phyloP scores from a whole-genome alignment of 139 green algal species.

The Chara braunii region DNA sequence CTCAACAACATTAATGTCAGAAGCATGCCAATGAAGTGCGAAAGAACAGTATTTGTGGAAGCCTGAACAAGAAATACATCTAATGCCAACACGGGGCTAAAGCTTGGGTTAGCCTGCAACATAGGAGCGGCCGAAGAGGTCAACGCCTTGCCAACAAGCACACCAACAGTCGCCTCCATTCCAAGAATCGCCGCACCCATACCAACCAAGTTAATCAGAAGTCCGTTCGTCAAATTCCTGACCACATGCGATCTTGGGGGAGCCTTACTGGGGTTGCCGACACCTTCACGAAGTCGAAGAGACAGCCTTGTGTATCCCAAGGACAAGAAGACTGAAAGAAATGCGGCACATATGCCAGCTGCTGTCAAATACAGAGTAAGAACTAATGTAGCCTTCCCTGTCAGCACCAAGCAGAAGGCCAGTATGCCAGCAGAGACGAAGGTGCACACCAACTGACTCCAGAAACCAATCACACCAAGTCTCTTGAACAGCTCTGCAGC shows the following conservation, averaged over 20 bases:
- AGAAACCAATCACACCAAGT: slow-evolving; percentile 61
- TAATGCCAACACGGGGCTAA: slow-evolving; percentile 92
- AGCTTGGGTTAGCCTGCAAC: slow-evolving; percentile 46
- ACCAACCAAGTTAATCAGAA: slow-evolving; percentile 73
- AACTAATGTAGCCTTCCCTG: slow-evolving; percentile 13
- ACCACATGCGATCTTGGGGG: slow-evolving; percentile 46
- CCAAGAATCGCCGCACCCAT: slow-evolving; percentile 70
- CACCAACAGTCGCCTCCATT: slow-evolving; percentile 76
- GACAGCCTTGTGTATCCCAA: slow-evolving; percentile 38
- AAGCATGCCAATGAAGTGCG: slow-evolving; percentile 79
- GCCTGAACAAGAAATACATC: slow-evolving; percentile 98
- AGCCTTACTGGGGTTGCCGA: slow-evolving; percentile 35
- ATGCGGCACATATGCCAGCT: slow-evolving; percentile 80
- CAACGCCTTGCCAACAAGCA: slow-evolving; percentile 96
- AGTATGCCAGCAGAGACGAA: slow-evolving; percentile 81
- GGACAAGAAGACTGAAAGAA: slow-evolving; percentile 82
- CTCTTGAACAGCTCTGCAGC: too few species aligned
- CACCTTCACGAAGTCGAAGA: slow-evolving; percentile 13
- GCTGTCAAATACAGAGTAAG: slow-evolving; percentile 71
- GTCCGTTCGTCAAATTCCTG: slow-evolving; percentile 54
- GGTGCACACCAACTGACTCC: slow-evolving; percentile 84
- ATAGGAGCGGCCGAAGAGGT: slow-evolving; percentile 58
- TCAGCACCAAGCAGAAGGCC: slow-evolving; percentile 70
- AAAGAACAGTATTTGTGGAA: slow-evolving; percentile 81
- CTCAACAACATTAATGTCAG: slow-evolving; percentile 73